Percentiles rank a stretch among this genome's conserved stretches.
These are phyloP conservation scores for Trypanosoma platydactyli DNA, from an alignment of 208 protist genomes.

Conservation along the genomic window DNA sequence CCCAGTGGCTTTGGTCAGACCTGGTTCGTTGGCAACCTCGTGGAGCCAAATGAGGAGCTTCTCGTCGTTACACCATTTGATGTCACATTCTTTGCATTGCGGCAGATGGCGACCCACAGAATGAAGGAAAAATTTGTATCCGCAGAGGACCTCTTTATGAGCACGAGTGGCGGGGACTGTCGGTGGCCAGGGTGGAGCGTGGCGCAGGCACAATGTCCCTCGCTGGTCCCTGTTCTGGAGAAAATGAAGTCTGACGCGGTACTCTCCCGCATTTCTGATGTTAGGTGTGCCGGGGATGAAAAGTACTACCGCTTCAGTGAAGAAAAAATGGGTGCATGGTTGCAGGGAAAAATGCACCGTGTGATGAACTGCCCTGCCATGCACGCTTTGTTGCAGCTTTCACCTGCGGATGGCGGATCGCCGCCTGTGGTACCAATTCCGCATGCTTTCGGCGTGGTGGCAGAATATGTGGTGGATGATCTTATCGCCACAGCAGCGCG, in stretches of 20 bases:
- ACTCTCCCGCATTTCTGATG: slow-evolving; percentile 57
- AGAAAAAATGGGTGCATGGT: slow-evolving; percentile 51
- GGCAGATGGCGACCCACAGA: slow-evolving; percentile 27
- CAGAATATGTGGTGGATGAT: slow-evolving; percentile 62
- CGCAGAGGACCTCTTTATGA: slow-evolving; percentile 35
- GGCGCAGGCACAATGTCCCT: slow-evolving; percentile 34
- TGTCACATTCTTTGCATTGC: slow-evolving; percentile 60
- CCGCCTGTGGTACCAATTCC: slow-evolving; percentile 36
- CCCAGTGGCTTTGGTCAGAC: slow-evolving; percentile 54
- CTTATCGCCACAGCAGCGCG: slow-evolving; percentile 31
- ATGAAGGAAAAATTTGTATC: slow-evolving; percentile 37
- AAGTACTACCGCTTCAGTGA: slow-evolving; percentile 60
- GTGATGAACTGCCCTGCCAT: slow-evolving; percentile 38
- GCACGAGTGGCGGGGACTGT: background rate
- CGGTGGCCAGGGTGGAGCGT: slow-evolving; percentile 50
- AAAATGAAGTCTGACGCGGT: slow-evolving; percentile 38
- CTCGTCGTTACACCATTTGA: slow-evolving; percentile 63
- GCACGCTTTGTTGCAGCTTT: slow-evolving; percentile 35
- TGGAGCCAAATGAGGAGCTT: slow-evolving; percentile 30
- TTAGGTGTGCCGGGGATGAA: slow-evolving; percentile 31
- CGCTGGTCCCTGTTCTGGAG: slow-evolving; percentile 25
- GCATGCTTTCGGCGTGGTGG: slow-evolving; percentile 50
- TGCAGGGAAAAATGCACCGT: slow-evolving; percentile 32
- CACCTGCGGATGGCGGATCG: background rate
- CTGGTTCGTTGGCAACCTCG: slow-evolving; percentile 46